Conservation (phyloP, 2,329 filamentous ascomycete genomes). For the Penicillium sp. region DNA sequence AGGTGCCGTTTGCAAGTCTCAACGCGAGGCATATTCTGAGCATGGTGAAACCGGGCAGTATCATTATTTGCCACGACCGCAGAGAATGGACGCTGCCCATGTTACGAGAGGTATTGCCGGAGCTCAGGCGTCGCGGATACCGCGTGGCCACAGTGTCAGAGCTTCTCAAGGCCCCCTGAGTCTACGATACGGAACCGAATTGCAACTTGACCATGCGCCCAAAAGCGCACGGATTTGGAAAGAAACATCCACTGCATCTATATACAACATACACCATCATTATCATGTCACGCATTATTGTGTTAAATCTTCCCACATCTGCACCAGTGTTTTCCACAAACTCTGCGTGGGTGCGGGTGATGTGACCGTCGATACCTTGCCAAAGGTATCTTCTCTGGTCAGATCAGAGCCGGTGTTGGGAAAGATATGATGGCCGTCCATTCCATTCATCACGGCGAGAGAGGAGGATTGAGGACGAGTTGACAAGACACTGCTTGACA, state of each 20-base stretch:
- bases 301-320: slow-evolving; percentile 20
- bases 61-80: slow-evolving; percentile 83
- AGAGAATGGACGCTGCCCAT: slow-evolving; percentile 78
- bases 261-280: slow-evolving; percentile 4
- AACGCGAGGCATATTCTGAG: slow-evolving; percentile 78
- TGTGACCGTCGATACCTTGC: slow-evolving; percentile 14
- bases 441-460: slow-evolving; percentile 36
- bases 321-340: slow-evolving; percentile 21
- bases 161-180: slow-evolving; percentile 46
- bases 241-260: neutral
- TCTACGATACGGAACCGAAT: neutral
- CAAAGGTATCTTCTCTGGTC: slow-evolving; percentile 18
- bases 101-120: slow-evolving; percentile 67
- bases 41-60: slow-evolving; percentile 69
- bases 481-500: slow-evolving; percentile 17
- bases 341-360: slow-evolving; percentile 9
- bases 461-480: slow-evolving; percentile 22
- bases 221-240: neutral
- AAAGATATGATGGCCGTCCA: slow-evolving; percentile 35
- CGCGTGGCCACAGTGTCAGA: slow-evolving; percentile 66
- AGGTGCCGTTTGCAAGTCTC: slow-evolving; percentile 63
- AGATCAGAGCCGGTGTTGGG: slow-evolving; percentile 4
- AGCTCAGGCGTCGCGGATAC: slow-evolving; percentile 66
- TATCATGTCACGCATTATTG: slow-evolving; percentile 8
- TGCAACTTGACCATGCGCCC: neutral